Evolutionary conservation across 202 grass and related monocot species (phyloP), one percentile per base, ranked within the genome.

Genomic region (Alloteropsis angusta): DNA sequence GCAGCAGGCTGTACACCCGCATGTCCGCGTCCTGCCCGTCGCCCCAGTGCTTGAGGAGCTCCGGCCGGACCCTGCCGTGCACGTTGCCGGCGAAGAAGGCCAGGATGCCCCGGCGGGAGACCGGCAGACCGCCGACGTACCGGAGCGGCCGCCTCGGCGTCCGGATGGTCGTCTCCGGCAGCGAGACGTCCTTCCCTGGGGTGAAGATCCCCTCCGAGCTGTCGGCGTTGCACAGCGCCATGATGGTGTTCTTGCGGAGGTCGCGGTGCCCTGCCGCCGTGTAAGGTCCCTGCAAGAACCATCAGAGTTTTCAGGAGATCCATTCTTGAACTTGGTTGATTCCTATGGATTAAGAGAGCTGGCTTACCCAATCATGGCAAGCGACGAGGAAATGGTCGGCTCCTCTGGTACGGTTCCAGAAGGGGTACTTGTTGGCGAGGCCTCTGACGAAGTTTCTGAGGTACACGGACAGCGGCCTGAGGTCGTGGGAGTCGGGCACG

Each of bases 321-420:
- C 9, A 1, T 65, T 64, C 6, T 50, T 49, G 58, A 37, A 42
- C 44, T 48, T 6, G 1, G 15, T 21, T 0, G 38, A 48, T 22
- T 61, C 6, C 25, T 21, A 76, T 17, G 10, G 16, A 60, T 32
- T 3, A 30, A 58, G 14, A 22, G 41, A 70, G 25, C 42, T 21
- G 11, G 7, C 3, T 68, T 84, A 93, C 92, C 96, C 96, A 99
- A 18, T 99, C 96, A 54, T 95, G 96, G 81, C 90, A 98, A 65
- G 92, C 90, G 65, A 95, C 92, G 0, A 99, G 85, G 80, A 99
- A 98, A 77, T 98, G 96, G 35, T 99, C 96, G 11, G 80, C 79
- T 1, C 96, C 92, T 80, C 83, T 87, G 1, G 83, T 95, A 49
- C 67, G 79, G 15, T 98, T 98, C 92, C 92, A 98, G 81, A 93